A percentile compares a stretch with the other conserved stretches of the same genome.
Conservation (phyloP, 2,329 filamentous ascomycete genomes). For the Fusarium xylarioides region DNA sequence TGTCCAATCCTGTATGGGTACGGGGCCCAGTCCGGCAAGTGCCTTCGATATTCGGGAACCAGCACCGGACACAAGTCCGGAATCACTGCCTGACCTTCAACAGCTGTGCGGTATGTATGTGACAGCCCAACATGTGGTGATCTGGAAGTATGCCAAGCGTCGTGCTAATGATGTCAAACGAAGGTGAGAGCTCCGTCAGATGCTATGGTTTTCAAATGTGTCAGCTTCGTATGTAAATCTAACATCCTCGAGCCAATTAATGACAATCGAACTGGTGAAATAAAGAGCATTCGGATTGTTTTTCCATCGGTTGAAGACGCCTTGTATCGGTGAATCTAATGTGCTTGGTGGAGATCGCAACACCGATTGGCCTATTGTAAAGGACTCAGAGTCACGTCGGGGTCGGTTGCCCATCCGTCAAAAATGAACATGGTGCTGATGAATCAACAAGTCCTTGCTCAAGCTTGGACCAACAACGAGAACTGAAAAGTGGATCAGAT, state of each 20-base stretch:
- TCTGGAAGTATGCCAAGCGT: neutral
- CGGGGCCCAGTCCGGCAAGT: conserved; percentile 4
- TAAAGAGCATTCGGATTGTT: neutral
- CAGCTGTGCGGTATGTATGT: neutral
- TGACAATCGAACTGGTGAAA: conserved; percentile 3
- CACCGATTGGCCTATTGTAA: conserved; percentile 5
- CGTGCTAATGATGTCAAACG: neutral
- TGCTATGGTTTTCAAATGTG: neutral
- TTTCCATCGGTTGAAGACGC: conserved; percentile 25
- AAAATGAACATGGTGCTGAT: conserved; percentile 6
- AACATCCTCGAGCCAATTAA: neutral
- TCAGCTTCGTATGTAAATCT: neutral
- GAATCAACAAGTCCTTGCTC: conserved; percentile 11
- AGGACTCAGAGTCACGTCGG: neutral
- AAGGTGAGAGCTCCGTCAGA: neutral
- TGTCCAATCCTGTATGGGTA: neutral
- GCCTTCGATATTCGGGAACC: conserved; percentile 11
- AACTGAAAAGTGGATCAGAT: conserved; percentile 22
- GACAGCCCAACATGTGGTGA: neutral
- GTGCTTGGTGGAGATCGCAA: conserved; percentile 2
- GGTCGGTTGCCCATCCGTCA: conserved; percentile 14
- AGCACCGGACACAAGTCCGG: conserved; percentile 12
- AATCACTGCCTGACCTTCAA: conserved; percentile 5
- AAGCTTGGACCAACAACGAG: conserved; percentile 20
- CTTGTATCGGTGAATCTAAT: conserved; percentile 31